Base-by-base conservation (phyloP, 2,329 filamentous ascomycete species). In the Diplodia mutila region DNA sequence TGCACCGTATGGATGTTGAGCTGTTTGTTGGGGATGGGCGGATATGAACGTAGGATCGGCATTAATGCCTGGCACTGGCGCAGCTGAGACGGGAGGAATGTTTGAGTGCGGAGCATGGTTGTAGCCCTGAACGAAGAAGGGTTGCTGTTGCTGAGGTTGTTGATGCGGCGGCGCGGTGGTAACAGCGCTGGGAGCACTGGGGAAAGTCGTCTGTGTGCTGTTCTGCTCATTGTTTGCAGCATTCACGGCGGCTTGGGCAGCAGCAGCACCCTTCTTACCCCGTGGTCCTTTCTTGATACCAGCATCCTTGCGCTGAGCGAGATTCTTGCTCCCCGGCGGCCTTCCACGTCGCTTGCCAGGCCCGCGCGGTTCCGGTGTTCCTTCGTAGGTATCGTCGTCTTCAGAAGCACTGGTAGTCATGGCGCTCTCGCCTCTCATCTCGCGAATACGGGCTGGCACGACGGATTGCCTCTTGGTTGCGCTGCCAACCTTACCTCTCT, bases 201-300 rank as follows among this genome's bases (percentile, higher is more conserved):
- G 18, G 8, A 48, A 57, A 6, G 39, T 55, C n/a, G 49, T 51
- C 42, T 46, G 61, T 4, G 54, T 42, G 52, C 49, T 59, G 34
- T 53, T 59, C 25, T 67, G 48, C 16, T 61, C 55, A 16, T 48
- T 67, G 25, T 52, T 55, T 6, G 42, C 34, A 11, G 49, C 48
- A 21, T 61, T 48, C 14, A 39, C 52, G 25, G 53, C 69, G 12
- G 71, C 69, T 46, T 76, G 75, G 27, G 68, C 70, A n/a, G 42
- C 51, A 18, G 52, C 51, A 27, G 52, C 46, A 42, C 46, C 55
- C 37, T 69, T 68, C 70, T 77, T 77, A 70, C 77, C 79, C 11
- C 82, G 74, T 5, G 82, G 82, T 2, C 82, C 82, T 68, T 84
- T 85, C 69, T 83, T 83, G 67, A 84, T 78, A 2, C 82, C 82